These are phyloP conservation scores for Fusarium buharicum DNA, from an alignment of 2,329 filamentous ascomycete species.

Conservation along the genomic window DNA sequence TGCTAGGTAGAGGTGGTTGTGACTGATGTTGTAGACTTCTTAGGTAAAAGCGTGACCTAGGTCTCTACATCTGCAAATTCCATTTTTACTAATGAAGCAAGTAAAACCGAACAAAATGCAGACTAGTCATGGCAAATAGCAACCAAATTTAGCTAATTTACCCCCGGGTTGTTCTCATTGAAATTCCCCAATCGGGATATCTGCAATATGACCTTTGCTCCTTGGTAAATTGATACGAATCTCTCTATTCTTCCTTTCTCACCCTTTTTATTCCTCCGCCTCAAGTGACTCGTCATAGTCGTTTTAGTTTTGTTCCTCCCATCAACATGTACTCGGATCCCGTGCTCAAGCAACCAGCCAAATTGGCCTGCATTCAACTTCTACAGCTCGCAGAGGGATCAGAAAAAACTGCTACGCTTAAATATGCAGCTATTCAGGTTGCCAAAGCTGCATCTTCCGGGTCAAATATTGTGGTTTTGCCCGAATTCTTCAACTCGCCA, in stretches of 20 bases:
- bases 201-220: not conserved
- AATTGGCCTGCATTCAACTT: conserved; percentile 82
- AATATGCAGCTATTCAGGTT: conserved; percentile 81
- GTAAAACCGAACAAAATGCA: no score
- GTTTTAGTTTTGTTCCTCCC: no score
- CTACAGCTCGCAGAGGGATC: conserved; percentile 81
- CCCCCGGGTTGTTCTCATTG: not conserved
- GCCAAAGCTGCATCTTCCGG: conserved; percentile 79
- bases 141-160: not conserved
- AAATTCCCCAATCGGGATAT: not conserved
- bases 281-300: not conserved
- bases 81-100: no score
- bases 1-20: no score
- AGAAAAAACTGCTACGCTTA: conserved; percentile 85
- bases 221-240: not conserved
- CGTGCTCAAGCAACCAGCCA: conserved; percentile 77
- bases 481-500: conserved; percentile 98
- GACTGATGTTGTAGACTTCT: no score
- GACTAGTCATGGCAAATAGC: not conserved
- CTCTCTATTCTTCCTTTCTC: not conserved
- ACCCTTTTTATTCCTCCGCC: not conserved
- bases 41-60: no score
- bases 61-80: no score
- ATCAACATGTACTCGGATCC: conserved; percentile 3
- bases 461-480: conserved; percentile 86